phyloP scores from a whole-genome alignment of 1,284 basidiomycete species.

The Vanrija pseudolonga region DNA sequence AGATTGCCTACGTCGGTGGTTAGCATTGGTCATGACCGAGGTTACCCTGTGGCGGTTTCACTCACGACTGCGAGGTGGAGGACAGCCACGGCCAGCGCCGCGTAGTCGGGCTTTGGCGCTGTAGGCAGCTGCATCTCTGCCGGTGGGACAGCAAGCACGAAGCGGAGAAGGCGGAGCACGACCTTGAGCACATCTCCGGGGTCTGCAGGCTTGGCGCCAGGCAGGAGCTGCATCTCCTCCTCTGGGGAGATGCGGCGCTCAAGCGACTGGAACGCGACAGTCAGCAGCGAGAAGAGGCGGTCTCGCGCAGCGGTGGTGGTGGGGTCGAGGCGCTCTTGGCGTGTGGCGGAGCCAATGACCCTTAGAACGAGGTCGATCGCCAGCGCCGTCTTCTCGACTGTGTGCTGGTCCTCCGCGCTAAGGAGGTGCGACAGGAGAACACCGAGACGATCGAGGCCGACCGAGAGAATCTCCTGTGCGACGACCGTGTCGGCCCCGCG shows the following conservation, averaged over 20 bases:
- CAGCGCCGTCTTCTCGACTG: slow-evolving; percentile 19
- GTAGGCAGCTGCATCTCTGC: slow-evolving; percentile 20
- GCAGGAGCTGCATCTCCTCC: slow-evolving; percentile 23
- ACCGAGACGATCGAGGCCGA: slow-evolving; percentile 36
- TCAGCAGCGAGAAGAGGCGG: slow-evolving; percentile 34
- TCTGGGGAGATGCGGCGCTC: slow-evolving; percentile 30
- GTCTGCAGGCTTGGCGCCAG: slow-evolving; percentile 26
- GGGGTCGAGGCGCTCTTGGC: slow-evolving; percentile 12
- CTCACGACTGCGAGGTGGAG: slow-evolving; percentile 33
- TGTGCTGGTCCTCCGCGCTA: slow-evolving; percentile 31
- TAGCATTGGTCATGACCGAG: not conserved
- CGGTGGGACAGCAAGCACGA: slow-evolving; percentile 25
- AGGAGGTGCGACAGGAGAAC: slow-evolving; percentile 33
- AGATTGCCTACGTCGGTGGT: slow-evolving; percentile 12
- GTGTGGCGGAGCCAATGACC: slow-evolving; percentile 28
- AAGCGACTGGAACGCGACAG: slow-evolving; percentile 34
- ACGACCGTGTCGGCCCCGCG: slow-evolving; percentile 41
- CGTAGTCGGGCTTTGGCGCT: slow-evolving; percentile 38
- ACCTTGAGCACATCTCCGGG: slow-evolving; percentile 28
- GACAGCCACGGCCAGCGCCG: slow-evolving; percentile 27
- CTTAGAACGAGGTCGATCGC: slow-evolving; percentile 39
- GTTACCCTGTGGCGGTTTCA: not conserved
- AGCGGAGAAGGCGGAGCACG: slow-evolving; percentile 32
- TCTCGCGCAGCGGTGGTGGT: slow-evolving; percentile 25
- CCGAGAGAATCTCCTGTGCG: slow-evolving; percentile 38